Evolutionary conservation across 202 grass and related monocot genomes (phyloP).

Genomic region (Dendrocalamus latiflorus): DNA sequence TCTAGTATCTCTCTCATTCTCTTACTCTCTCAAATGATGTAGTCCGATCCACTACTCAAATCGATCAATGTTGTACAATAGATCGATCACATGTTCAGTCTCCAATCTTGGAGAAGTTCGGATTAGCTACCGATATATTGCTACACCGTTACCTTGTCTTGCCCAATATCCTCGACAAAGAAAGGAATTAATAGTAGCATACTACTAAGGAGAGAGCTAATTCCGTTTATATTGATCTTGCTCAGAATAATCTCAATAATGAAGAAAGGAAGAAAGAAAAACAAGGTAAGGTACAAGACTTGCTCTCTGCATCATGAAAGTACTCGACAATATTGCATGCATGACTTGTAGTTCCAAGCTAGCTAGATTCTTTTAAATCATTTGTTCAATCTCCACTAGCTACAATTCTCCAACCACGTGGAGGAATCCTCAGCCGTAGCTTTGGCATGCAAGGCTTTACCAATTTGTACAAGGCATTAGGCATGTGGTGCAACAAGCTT

Average conservation of each 20-base stretch:
- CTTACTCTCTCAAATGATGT: background rate
- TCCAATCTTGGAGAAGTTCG: background rate
- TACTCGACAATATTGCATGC: background rate
- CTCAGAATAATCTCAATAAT: background rate
- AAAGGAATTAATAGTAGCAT: background rate
- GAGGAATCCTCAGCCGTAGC: constrained; percentile 21
- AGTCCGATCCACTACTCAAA: background rate
- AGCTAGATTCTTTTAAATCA: constrained; percentile 20
- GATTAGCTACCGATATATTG: background rate
- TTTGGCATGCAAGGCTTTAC: background rate
- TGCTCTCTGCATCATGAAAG: background rate
- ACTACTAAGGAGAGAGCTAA: background rate
- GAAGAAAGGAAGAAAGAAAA: background rate
- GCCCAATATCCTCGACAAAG: no score
- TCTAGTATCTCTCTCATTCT: background rate
- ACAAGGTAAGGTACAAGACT: background rate
- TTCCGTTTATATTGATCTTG: background rate
- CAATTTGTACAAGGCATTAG: background rate
- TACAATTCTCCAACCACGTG: background rate
- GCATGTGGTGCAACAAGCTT: constrained; percentile 29
- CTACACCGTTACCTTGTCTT: background rate
- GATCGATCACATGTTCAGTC: background rate
- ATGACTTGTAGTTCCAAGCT: constrained; percentile 14
- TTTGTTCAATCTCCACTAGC: constrained; percentile 33
- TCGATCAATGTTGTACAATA: background rate